phyloP scores from a whole-genome alignment of 768 basidiomycete species.

The Tulasnella sp. region DNA sequence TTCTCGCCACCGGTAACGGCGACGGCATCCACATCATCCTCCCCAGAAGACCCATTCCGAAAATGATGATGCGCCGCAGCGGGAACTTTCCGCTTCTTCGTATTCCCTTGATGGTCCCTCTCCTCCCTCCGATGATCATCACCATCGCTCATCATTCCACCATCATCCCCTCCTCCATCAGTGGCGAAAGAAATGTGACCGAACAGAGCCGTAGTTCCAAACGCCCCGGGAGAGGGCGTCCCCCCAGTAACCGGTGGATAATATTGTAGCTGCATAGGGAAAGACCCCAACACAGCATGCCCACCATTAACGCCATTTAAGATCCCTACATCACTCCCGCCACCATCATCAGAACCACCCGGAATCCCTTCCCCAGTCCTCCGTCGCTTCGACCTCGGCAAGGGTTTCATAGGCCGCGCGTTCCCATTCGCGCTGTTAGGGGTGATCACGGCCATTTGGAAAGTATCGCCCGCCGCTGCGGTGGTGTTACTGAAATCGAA shows the following conservation, averaged over 20 bases:
- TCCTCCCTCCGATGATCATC: slow-evolving; percentile 51
- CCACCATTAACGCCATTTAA: no score
- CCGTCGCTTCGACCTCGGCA: neutral
- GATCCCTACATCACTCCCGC: no score
- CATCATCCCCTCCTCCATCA: neutral
- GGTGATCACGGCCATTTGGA: no score
- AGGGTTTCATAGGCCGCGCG: no score
- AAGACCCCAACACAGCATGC: neutral
- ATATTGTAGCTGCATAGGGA: neutral
- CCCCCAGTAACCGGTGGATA: neutral
- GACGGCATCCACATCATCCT: slow-evolving; percentile 32
- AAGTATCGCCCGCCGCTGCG: no score
- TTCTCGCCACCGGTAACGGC: slow-evolving; percentile 17
- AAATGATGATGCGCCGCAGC: slow-evolving; percentile 25
- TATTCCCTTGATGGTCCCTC: slow-evolving; percentile 62
- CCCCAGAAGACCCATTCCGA: slow-evolving; percentile 17
- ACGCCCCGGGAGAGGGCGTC: neutral
- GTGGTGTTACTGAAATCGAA: no score
- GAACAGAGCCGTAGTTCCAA: neutral
- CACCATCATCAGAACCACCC: no score
- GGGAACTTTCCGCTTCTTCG: slow-evolving; percentile 83
- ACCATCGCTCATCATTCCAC: slow-evolving; percentile 28
- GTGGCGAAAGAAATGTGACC: no score
- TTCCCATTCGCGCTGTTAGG: no score
- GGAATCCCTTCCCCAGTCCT: neutral